Evolutionary conservation across 176 grass and related monocot genomes (phyloP).

Genomic region (Chrysopogon serrulatus): DNA sequence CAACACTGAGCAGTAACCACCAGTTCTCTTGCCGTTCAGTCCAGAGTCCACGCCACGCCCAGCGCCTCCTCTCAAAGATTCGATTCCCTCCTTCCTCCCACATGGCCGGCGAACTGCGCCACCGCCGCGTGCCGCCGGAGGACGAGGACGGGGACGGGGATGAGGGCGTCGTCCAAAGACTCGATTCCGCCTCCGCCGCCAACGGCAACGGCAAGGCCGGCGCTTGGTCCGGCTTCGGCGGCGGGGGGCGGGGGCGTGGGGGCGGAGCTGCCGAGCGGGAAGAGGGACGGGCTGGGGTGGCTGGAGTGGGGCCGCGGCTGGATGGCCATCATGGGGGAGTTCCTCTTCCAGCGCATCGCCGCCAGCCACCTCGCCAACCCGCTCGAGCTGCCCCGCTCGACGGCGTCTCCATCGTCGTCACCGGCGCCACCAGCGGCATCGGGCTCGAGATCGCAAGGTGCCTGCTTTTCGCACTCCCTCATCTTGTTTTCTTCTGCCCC

Average conservation of each 20-base stretch:
- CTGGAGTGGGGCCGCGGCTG: conserved; percentile 83
- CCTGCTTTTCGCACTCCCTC: background rate
- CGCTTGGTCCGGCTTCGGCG: background rate
- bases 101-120: conserved; percentile 48
- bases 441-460: conserved; percentile 96
- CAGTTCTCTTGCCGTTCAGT: background rate
- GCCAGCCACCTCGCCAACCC: conserved; percentile 94
- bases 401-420: conserved; percentile 68
- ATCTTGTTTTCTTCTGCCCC: background rate
- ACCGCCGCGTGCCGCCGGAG: conserved; percentile 2
- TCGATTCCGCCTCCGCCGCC: background rate
- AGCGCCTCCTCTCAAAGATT: background rate
- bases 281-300: conserved; percentile 82
- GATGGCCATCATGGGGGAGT: conserved; percentile 66
- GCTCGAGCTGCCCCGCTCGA: conserved; percentile 71
- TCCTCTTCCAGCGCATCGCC: conserved; percentile 95
- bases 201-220: background rate
- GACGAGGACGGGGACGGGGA: background rate
- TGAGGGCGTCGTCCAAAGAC: background rate
- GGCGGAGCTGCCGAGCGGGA: background rate
- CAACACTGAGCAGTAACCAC: background rate
- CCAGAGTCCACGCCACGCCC: background rate
- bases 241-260: background rate
- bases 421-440: conserved; percentile 91
- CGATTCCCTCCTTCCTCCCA: background rate